phyloP scores from a whole-genome alignment of 2,329 filamentous ascomycete species.

The Blumeria hordei region DNA sequence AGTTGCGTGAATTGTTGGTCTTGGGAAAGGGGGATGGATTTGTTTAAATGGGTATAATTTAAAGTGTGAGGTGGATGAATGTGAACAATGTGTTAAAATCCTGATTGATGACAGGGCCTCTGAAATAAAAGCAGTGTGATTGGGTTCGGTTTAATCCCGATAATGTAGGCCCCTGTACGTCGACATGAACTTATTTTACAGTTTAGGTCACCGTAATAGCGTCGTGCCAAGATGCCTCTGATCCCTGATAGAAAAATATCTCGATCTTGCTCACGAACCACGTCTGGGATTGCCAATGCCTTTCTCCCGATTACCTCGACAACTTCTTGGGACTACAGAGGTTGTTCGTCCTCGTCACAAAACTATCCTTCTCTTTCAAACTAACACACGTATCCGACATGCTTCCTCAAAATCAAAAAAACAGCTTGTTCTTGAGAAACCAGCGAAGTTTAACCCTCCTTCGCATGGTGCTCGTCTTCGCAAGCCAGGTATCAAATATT shows the following conservation, averaged over 20 bases:
- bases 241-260: too few species aligned
- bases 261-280: too few species aligned
- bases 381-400: constrained; percentile 7
- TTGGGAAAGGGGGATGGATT: too few species aligned
- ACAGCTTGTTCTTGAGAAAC: constrained; percentile 57
- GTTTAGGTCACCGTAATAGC: background rate
- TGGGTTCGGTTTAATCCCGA: background rate
- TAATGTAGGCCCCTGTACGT: background rate
- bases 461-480: constrained; percentile 57
- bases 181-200: background rate
- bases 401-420: constrained; percentile 19
- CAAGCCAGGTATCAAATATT: constrained; percentile 35
- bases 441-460: constrained; percentile 71
- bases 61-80: too few species aligned
- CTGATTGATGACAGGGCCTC: background rate
- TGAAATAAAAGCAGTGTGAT: background rate
- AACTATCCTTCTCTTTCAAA: background rate
- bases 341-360: too few species aligned
- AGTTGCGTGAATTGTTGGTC: background rate
- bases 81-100: too few species aligned
- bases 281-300: too few species aligned
- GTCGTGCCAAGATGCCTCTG: background rate
- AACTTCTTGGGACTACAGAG: too few species aligned
- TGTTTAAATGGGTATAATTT: too few species aligned
- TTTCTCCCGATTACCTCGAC: too few species aligned